Percentiles rank a stretch among this genome's conserved stretches.
These are phyloP conservation scores for Fusarium nematophilum DNA, from an alignment of 2,329 filamentous ascomycete genomes.

Conservation along the genomic window DNA sequence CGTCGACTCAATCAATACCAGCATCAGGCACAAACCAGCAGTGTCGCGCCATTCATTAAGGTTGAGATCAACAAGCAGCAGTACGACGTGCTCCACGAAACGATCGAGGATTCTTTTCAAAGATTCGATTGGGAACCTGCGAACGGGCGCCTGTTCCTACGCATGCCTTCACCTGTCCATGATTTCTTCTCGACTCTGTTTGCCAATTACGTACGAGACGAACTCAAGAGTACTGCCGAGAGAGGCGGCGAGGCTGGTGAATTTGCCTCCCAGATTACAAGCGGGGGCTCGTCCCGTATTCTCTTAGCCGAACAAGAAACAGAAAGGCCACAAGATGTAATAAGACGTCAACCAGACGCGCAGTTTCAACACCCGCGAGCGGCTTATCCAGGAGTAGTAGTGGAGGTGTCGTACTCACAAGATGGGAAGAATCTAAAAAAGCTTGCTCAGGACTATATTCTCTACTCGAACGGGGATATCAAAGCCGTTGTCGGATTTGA, in stretches of 20 bases:
- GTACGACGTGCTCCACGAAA: neutral
- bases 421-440: neutral
- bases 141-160: neutral
- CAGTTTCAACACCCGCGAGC: neutral
- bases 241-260: neutral
- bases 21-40: neutral
- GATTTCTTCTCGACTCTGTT: neutral
- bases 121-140: neutral
- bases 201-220: neutral
- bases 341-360: neutral
- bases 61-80: neutral
- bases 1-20: neutral
- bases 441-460: neutral
- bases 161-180: neutral
- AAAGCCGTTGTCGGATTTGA: neutral
- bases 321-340: neutral
- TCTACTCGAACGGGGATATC: neutral
- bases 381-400: neutral
- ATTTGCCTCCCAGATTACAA: neutral
- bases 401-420: neutral
- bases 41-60: neutral
- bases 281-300: neutral
- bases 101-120: neutral
- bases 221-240: neutral
- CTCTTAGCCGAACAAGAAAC: neutral